Conservation (phyloP, 1,139 yeast genomes). For the Kodamaea sp. region DNA sequence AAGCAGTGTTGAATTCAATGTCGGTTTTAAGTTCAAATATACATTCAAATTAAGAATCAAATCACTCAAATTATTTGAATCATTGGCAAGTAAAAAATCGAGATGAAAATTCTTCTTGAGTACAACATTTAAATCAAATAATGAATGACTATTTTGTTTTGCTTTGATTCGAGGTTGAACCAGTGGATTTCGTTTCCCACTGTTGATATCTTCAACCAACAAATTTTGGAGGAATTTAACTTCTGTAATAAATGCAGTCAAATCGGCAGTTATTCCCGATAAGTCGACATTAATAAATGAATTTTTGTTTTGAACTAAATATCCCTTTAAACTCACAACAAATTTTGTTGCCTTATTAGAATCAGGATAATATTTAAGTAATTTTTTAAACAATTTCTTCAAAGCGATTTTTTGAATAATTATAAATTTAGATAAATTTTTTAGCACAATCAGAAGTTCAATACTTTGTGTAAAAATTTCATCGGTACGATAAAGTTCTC, state of each 20-base stretch:
- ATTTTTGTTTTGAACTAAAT: constrained; percentile 35
- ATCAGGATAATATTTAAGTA: constrained; percentile 54
- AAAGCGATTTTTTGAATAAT: constrained; percentile 80
- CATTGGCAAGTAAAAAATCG: constrained; percentile 36
- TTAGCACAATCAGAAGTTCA: constrained; percentile 56
- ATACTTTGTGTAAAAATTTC: constrained; percentile 37
- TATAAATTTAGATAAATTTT: constrained; percentile 69
- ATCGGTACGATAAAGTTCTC: constrained; percentile 16
- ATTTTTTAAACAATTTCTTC: constrained; percentile 76
- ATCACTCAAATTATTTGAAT: constrained; percentile 33
- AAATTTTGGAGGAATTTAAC: constrained; percentile 12
- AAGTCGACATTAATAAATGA: constrained; percentile 68
- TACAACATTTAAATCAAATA: constrained; percentile 31
- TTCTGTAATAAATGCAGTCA: constrained; percentile 36
- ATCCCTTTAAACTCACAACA: constrained; percentile 34
- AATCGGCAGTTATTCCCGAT: constrained; percentile 58
- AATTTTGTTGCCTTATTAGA: constrained; percentile 37
- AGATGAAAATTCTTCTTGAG: constrained; percentile 40
- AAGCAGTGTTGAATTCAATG: constrained; percentile 6
- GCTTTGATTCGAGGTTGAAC: background rate
- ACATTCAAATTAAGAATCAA: constrained; percentile 35
- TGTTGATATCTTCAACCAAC: constrained; percentile 11
- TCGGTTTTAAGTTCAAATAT: constrained; percentile 27
- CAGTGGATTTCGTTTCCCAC: constrained; percentile 1
- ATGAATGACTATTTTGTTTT: constrained; percentile 10